Evolutionary conservation across 1,284 basidiomycete species (phyloP), one percentile per base, ranked within the genome.

Genomic region (Cryptococcus jaspeensis): DNA sequence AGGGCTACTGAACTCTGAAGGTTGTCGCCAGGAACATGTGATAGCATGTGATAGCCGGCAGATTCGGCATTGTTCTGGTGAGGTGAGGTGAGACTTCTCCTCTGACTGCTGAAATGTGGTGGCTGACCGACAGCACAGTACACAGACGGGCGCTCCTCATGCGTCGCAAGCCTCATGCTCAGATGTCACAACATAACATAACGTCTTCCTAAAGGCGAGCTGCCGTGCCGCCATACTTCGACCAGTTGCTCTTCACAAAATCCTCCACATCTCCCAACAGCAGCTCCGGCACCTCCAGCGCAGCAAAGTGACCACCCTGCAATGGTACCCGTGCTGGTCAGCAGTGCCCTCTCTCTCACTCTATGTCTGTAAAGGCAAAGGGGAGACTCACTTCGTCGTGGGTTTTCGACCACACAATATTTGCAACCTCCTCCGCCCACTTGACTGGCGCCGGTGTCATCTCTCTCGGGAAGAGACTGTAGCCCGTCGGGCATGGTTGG

Each of bases 271-370:
- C 70, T 32, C 63, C 53, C 53, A 68, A 75, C 11, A 77, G 61
- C 52, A 61, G 55, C 3, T 60, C 58, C 8, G 80, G 79, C 49
- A 72, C 69, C 63, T 81, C 80, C 23, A 79, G 67, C 2, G 78
- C 78, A 4, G 79, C 66, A 53, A 79, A 72, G 56, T 80, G 78
- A 1, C 74, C 76, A 8, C 75, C 75, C 60, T 68, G 56, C 15
- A n/a, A 41, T 43, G 41, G 62, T 50, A 75, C 7, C 56, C 57
- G 18, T n/a, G 11, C 15, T 16, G 9, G 23, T 43, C 41, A 43
- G 40, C 40, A 7, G 7, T 16, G 15, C 40, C 16, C 40, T 11
- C 11, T 20, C 8, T 13, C 8, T 5, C 40, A 1, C 11, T 13
- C 11, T 13, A 16, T 41, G 15, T 41, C 40, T 16, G n/a, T 41